Base-by-base conservation (phyloP, 768 basidiomycete genomes). In the Termitomyces sp. region DNA sequence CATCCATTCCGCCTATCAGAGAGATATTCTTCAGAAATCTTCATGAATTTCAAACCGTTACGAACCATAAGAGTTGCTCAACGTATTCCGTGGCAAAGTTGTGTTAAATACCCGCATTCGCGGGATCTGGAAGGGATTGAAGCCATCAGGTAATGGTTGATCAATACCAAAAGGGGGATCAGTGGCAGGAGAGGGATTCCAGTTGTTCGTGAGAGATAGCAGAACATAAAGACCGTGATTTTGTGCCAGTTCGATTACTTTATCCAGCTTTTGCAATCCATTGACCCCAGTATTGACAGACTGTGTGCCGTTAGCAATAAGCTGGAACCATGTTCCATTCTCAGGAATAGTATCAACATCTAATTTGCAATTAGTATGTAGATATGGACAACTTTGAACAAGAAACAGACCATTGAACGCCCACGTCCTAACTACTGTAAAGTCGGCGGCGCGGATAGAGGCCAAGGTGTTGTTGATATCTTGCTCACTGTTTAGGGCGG, bases 351-450 rank as follows among this genome's bases (percentile, higher is more conserved):
- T 69, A 2, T 72, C 70, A 44, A 86, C 84, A 62, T 85, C 83
- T 83, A 44, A 14, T 44, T 35, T 12, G 30, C 33, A 46, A 44
- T 40, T 8, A 18, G 40, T 3, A 53, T 33, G 14, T 1, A 33
- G 26, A 32, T n/a, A 51, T 35, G 23, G 18, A 14, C 9, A 51
- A 3, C 48, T 48, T 12, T 46, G 16, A 35, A 28, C n/a, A 32
- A 54, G n/a, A 16, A 55, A 55, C 58, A 40, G 40, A 81, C 86
- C 88, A 70, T 89, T 88, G 70, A 89, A 89, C 18, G 80, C 88
- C 88, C 88, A 90, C 4, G 82, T 75, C 43, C 87, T 77, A 32
- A 89, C 80, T 23, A 85, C 85, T 41, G 74, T 82, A 63, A 86
- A 77, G 8, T 83, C 83, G 13, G 74, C 68, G 2, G 78, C 75